These are phyloP conservation scores for Fusarium pilosicola DNA, from an alignment of 2,329 filamentous ascomycete species.

Conservation along the genomic window DNA sequence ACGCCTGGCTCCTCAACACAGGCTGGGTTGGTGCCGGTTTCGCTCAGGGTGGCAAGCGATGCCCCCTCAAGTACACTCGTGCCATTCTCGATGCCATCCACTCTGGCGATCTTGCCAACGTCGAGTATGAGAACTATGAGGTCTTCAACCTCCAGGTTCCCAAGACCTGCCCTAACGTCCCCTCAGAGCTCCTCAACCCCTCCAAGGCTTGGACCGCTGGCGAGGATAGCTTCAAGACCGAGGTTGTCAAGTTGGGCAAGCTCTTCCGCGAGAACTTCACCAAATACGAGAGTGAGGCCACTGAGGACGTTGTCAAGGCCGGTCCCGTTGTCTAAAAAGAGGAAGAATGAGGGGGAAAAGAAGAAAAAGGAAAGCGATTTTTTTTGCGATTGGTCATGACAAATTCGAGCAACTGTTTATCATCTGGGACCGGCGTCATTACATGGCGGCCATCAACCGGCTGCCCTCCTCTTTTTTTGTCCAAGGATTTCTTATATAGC, in stretches of 20 bases:
- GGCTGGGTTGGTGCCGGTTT: constrained; percentile 95
- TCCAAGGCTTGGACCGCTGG: constrained; percentile 90
- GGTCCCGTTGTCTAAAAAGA: constrained; percentile 57
- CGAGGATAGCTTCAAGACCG: constrained; percentile 80
- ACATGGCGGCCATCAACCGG: constrained; percentile 41
- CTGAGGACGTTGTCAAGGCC: constrained; percentile 78
- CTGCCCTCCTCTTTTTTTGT: constrained; percentile 40
- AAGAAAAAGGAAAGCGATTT: constrained; percentile 31
- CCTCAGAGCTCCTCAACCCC: constrained; percentile 92
- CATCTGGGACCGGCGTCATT: constrained; percentile 44
- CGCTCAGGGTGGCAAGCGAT: constrained; percentile 92
- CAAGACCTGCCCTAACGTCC: constrained; percentile 88
- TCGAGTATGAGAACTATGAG: constrained; percentile 93
- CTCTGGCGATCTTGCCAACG: constrained; percentile 92
- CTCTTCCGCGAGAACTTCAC: constrained; percentile 98
- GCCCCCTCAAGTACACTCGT: constrained; percentile 98
- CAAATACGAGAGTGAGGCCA: constrained; percentile 90
- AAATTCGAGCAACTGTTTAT: constrained; percentile 39
- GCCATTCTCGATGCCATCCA: constrained; percentile 99
- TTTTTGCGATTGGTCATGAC: constrained; percentile 36
- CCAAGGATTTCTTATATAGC: constrained; percentile 28
- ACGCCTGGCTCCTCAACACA: constrained; percentile 98
- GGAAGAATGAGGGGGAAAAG: neutral
- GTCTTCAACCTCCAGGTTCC: constrained; percentile 98
- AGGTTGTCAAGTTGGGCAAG: constrained; percentile 88